Conservation (phyloP, 2,329 filamentous ascomycete species). For the Pseudocercospora musae region DNA sequence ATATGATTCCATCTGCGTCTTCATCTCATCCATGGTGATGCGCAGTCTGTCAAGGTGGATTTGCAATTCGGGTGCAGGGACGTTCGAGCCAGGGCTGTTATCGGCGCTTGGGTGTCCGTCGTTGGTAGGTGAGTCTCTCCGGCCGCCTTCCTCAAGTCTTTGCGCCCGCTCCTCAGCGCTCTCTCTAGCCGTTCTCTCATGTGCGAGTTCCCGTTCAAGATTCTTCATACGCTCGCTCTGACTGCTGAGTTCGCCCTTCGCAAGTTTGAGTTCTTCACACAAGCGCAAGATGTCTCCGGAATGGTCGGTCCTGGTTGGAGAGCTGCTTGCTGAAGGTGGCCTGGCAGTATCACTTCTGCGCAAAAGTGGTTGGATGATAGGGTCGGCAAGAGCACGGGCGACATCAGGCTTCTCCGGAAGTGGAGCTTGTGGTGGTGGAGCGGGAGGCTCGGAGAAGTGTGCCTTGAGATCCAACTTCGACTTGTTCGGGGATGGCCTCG, state of each 20-base stretch:
- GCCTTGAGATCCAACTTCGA: constrained; percentile 72
- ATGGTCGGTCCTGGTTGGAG: constrained; percentile 57
- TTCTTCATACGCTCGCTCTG: constrained; percentile 77
- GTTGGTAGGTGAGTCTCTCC: constrained; percentile 33
- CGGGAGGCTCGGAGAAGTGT: constrained; percentile 87
- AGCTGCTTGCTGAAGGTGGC: constrained; percentile 53
- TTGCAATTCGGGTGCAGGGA: constrained; percentile 53
- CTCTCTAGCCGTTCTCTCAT: constrained; percentile 78
- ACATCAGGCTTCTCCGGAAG: constrained; percentile 88
- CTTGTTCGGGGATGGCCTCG: constrained; percentile 51
- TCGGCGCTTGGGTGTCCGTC: constrained; percentile 17
- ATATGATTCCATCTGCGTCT: constrained; percentile 74
- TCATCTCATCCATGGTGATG: constrained; percentile 75
- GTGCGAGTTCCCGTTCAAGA: constrained; percentile 71
- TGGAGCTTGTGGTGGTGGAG: constrained; percentile 88
- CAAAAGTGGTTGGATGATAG: constrained; percentile 57
- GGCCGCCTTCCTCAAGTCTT: constrained; percentile 61
- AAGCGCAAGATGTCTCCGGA: constrained; percentile 76
- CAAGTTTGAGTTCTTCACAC: constrained; percentile 76
- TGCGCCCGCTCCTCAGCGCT: constrained; percentile 79
- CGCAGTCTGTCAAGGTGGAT: constrained; percentile 72
- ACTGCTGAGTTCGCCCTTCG: constrained; percentile 82
- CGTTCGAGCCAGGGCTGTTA: constrained; percentile 14
- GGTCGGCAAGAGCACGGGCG: constrained; percentile 46
- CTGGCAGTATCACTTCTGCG: constrained; percentile 75